Percentiles rank a stretch among this genome's conserved stretches.
phyloP scores from a whole-genome alignment of 2,329 filamentous ascomycete species.

The Fusarium paranaense region DNA sequence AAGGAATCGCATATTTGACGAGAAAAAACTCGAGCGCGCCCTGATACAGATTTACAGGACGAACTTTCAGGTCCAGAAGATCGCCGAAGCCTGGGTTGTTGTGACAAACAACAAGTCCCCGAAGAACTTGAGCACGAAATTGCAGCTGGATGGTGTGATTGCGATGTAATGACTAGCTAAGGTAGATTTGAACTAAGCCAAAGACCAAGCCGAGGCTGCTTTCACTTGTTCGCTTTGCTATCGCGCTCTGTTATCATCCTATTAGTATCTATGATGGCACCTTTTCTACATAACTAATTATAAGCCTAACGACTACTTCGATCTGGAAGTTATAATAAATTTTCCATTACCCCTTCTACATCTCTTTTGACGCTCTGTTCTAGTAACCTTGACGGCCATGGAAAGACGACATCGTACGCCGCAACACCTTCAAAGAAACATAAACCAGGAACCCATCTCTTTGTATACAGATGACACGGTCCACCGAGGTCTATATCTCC shows the following conservation, averaged over 20 bases:
- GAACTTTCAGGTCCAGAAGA: neutral
- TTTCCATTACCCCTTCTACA: neutral
- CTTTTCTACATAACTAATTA: neutral
- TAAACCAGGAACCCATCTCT: slow-evolving; percentile 37
- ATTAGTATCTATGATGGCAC: no score
- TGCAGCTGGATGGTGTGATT: neutral
- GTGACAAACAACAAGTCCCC: neutral
- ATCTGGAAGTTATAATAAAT: slow-evolving; percentile 44
- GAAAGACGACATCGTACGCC: slow-evolving; percentile 33
- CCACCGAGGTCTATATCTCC: neutral
- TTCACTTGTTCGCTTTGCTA: neutral
- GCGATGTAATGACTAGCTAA: neutral
- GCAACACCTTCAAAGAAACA: slow-evolving; percentile 36
- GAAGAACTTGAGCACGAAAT: neutral
- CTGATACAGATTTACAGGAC: neutral
- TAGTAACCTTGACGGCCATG: slow-evolving; percentile 27
- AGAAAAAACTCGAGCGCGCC: neutral
- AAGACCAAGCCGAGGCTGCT: neutral
- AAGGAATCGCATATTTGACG: neutral
- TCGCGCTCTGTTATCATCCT: neutral
- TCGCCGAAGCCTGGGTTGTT: neutral
- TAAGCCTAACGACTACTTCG: neutral
- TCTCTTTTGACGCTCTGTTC: neutral
- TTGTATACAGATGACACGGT: slow-evolving; percentile 28
- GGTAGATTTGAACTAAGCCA: neutral